Conservation (phyloP, 2,329 filamentous ascomycete genomes). For the Conoideocrella luteorostrata region DNA sequence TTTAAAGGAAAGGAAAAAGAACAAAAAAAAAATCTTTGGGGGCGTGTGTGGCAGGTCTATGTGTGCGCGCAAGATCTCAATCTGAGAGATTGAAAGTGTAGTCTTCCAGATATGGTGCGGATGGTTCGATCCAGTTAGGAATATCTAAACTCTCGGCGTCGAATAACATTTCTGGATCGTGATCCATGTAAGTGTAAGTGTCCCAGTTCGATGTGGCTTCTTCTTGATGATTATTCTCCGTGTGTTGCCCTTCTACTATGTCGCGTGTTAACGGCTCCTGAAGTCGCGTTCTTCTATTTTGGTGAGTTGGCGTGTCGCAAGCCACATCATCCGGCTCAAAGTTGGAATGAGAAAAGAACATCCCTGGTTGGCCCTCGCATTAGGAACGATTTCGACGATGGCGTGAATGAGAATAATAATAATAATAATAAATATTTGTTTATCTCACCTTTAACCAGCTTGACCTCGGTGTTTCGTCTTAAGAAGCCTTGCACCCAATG, state of each 20-base stretch:
- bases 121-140: slow-evolving; percentile 10
- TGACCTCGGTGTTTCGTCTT: slow-evolving; percentile 10
- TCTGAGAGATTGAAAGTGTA: slow-evolving; percentile 7
- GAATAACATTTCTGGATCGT: slow-evolving; percentile 9
- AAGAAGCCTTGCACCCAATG: slow-evolving; percentile 12
- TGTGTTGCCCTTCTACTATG: slow-evolving; percentile 4
- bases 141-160: slow-evolving; percentile 6
- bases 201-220: slow-evolving; percentile 10
- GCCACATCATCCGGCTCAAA: slow-evolving; percentile 6
- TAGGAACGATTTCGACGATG: slow-evolving; percentile 1
- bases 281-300: slow-evolving; percentile 9
- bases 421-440: background rate
- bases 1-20: background rate
- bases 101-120: slow-evolving; percentile 8
- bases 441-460: slow-evolving; percentile 11
- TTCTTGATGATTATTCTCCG: slow-evolving; percentile 10
- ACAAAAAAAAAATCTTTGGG: background rate
- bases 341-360: slow-evolving; percentile 8
- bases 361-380: slow-evolving; percentile 4
- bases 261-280: slow-evolving; percentile 7
- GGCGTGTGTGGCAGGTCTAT: background rate
- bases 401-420: background rate
- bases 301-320: slow-evolving; percentile 7
- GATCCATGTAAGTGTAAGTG: slow-evolving; percentile 8
- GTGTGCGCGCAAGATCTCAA: background rate